Base-by-base conservation (phyloP, 805 yeast genomes). In the Monosporozyma unispora region DNA sequence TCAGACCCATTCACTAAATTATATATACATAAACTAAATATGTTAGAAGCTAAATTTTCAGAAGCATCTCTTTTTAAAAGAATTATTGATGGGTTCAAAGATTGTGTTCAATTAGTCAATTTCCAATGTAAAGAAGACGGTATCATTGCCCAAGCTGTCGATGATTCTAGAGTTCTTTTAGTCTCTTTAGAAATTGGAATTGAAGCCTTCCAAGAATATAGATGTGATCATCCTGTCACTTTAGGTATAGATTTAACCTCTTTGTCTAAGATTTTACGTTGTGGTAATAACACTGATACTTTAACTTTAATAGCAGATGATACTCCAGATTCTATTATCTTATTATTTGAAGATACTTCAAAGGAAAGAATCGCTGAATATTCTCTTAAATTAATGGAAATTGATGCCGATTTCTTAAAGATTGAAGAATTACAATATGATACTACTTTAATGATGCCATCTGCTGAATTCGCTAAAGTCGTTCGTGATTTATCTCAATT, bases 21-120 rank as follows among this genome's bases (percentile, higher is more conserved):
- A 12, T 18, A 28, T 44, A 67, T 38, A 56, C 40, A 37, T 18
- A 37, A 10, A 18, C 14, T n/a, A 37, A 37, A 10, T 21, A 93
- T 93, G 98, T 81, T 93, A 73, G 99, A 93, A 80, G 98, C 96
- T 58, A 90, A 89, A 75, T 87, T 93, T 59, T 91, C 85, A 61
- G 90, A 89, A 74, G 96, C 98, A 48, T 78, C 90, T 50, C 78
- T 89, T 57, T 80, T 93, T 66, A 93, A 93, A 72, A 89, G 86
- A 70, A 84, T 90, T 63, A 84, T 90, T 61, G 99, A 93, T 59
- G 82, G 98, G 51, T 85, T 91, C 67, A 87, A 88, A 66, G 99
- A 93, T 65, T 84, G 95, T 63, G 96, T 93, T 54, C 87, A 87
- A 62, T 78, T 90, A 60, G 93, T 97, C 74, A 93, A 93, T 77